Base-by-base conservation (phyloP, 768 basidiomycete genomes). In the Phlebiopsis flavidoalba region DNA sequence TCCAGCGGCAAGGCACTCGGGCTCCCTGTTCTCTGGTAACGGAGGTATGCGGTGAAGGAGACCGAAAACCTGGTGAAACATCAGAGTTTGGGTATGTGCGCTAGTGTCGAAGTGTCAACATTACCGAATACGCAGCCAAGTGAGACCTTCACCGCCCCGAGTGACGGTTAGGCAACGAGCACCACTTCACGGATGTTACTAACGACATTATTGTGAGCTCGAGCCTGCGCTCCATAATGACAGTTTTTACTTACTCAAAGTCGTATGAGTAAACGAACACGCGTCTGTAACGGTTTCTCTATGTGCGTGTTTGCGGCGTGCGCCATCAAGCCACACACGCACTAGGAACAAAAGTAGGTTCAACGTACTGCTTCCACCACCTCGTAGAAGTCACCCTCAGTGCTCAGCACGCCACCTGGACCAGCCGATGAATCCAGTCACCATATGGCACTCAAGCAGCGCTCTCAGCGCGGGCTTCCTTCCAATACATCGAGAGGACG, bases 211-310 rank as follows among this genome's bases (percentile, higher is more conserved):
- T 10, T 0, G 53, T 19, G 61, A 26, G 14, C 35, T 60, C 43
- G 37, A 43, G 40, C 40, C 17, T 40, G 7, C 14, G 10, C 12
- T 2, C 12, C 2, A 8, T 3, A 43, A 17, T 43, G 12, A 43
- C 17, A 43, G 11, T 43, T 3, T n/a, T 17, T 43, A 17, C 40
- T 43, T 43, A 43, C 40, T 43, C 40, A 71, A 97, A 95, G 73
- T 98, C 96, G 64, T 93, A 87, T 14, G 95, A 97, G 74, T 98
- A 99, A 6, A 99, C 95, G 69, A 95, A 98, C 26, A 98, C 89
- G 24, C 94, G 82, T n/a, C n/a, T n/a, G n/a, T 26, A 98, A 73
- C 8, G 96, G 93, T 73, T 94, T 95, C 67, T 98, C 95, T 53
- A 94, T 81, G 73, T 98, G 94, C 92, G 73, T 98, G 94, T 91